A percentile compares a stretch with the other conserved stretches of the same genome.
Evolutionary conservation across 1,284 basidiomycete species (phyloP).

Genomic region (Mycosarcoma mackinlayi): DNA sequence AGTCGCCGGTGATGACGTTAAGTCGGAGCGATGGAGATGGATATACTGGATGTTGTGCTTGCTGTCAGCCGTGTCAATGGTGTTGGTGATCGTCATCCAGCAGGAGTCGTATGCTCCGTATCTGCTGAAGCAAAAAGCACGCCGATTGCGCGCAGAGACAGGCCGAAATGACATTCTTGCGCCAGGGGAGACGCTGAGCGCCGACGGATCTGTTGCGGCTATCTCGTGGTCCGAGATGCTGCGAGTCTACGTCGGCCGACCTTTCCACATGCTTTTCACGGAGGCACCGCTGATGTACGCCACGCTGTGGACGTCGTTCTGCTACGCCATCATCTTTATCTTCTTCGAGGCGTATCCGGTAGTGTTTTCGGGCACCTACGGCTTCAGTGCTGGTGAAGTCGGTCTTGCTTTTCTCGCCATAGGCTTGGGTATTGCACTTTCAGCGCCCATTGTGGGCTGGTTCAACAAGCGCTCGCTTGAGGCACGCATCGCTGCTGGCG

Average conservation of each 20-base stretch:
- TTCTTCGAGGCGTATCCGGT: conserved; percentile 54
- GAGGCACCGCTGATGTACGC: conserved; percentile 47
- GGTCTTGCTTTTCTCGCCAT: conserved; percentile 46
- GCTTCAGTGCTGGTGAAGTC: conserved; percentile 48
- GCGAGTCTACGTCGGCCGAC: conserved; percentile 33
- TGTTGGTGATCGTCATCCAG: conserved; percentile 24
- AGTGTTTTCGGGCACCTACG: conserved; percentile 43
- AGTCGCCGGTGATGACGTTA: conserved; percentile 16
- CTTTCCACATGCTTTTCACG: conserved; percentile 45
- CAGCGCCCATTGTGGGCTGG: conserved; percentile 31
- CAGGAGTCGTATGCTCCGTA: conserved; percentile 48
- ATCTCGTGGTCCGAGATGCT: conserved; percentile 27
- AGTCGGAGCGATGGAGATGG: conserved; percentile 41
- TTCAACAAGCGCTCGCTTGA: conserved; percentile 37
- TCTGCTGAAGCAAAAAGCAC: conserved; percentile 36
- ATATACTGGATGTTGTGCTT: conserved; percentile 45
- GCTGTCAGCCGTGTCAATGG: conserved; percentile 27
- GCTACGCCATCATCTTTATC: conserved; percentile 49
- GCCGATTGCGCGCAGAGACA: conserved; percentile 8
- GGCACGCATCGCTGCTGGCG: conserved; percentile 24
- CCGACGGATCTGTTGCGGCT: conserved; percentile 21
- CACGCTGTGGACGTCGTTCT: conserved; percentile 40
- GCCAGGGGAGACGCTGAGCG: conserved; percentile 15
- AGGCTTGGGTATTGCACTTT: conserved; percentile 40
- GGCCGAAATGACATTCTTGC: conserved; percentile 25